Conservation (phyloP, 2,329 filamentous ascomycete genomes). For the Nakataea oryzae region DNA sequence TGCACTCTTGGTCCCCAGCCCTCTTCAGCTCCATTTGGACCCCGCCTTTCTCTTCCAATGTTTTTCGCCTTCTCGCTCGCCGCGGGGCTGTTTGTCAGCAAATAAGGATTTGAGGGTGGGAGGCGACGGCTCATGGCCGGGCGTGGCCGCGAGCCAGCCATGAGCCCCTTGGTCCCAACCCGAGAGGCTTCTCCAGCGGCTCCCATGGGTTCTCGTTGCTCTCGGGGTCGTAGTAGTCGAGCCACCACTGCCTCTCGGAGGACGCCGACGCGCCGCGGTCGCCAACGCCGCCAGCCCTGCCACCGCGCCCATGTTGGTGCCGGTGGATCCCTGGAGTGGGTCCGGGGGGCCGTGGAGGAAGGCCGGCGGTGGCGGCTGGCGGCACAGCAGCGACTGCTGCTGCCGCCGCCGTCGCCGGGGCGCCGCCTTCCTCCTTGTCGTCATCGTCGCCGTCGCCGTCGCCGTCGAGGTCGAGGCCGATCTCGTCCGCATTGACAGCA, state of each 20-base stretch:
- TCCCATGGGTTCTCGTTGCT: conserved; percentile 69
- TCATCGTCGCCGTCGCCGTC: conserved; percentile 13
- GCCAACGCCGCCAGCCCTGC: conserved; percentile 3
- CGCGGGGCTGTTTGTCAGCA: too few relatives aligned
- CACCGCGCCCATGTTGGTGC: background rate
- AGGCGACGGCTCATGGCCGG: too few relatives aligned
- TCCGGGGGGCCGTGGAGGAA: background rate
- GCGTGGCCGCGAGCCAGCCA: conserved; percentile 26
- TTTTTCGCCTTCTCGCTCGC: too few relatives aligned
- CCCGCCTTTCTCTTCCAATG: background rate
- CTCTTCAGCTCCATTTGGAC: too few relatives aligned
- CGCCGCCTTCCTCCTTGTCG: conserved; percentile 4
- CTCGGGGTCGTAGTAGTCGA: conserved; percentile 57
- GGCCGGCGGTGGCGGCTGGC: background rate
- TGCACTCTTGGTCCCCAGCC: background rate
- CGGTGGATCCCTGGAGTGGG: background rate
- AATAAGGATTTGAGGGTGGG: too few relatives aligned
- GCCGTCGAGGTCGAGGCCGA: conserved; percentile 27
- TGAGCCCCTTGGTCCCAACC: conserved; percentile 29
- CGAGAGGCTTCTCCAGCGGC: conserved; percentile 35
- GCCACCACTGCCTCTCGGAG: conserved; percentile 43
- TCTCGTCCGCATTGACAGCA: conserved; percentile 31
- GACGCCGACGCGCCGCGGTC: conserved; percentile 13
- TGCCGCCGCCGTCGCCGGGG: conserved; percentile 12
- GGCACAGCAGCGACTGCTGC: conserved; percentile 6